These are phyloP conservation scores for Collybiopsis confluens DNA, from an alignment of 768 basidiomycete genomes.

Conservation along the genomic window DNA sequence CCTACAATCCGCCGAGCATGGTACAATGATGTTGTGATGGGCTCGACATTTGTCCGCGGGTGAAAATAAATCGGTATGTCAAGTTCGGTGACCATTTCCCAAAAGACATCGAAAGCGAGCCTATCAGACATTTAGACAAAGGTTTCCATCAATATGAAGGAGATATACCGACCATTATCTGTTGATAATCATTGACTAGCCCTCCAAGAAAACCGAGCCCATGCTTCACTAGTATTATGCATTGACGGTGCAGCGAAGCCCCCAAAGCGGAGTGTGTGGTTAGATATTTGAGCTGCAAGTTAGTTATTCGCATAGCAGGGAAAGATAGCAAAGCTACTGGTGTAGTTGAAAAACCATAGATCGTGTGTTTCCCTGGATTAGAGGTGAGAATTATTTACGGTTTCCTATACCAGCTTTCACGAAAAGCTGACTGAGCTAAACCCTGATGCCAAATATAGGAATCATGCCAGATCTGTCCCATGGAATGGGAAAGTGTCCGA, in stretches of 20 bases:
- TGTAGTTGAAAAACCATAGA: too few relatives aligned
- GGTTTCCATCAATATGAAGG: neutral
- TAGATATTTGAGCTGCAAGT: constrained; percentile 8
- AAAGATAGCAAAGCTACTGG: constrained; percentile 12
- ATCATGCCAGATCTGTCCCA: too few relatives aligned
- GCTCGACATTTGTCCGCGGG: neutral
- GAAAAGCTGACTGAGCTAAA: too few relatives aligned
- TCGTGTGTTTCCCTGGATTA: too few relatives aligned
- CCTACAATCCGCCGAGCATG: constrained; percentile 31
- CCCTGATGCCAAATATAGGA: too few relatives aligned
- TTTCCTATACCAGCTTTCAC: too few relatives aligned
- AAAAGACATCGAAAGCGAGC: constrained; percentile 5
- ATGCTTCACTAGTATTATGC: constrained; percentile 38
- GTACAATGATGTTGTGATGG: neutral
- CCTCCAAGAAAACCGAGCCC: constrained; percentile 39
- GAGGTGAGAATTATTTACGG: constrained; percentile 8
- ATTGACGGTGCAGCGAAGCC: constrained; percentile 39
- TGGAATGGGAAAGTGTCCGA: too few relatives aligned
- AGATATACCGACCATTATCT: constrained; percentile 12
- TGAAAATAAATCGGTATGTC: constrained; percentile 7
- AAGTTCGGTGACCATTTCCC: constrained; percentile 5
- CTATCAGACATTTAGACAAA: neutral
- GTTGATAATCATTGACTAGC: constrained; percentile 40
- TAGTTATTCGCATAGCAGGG: constrained; percentile 32
- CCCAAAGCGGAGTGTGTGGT: constrained; percentile 23